These are phyloP conservation scores for Pseudogymnoascus sp. DNA, from an alignment of 2,329 filamentous ascomycete genomes.

Conservation along the genomic window DNA sequence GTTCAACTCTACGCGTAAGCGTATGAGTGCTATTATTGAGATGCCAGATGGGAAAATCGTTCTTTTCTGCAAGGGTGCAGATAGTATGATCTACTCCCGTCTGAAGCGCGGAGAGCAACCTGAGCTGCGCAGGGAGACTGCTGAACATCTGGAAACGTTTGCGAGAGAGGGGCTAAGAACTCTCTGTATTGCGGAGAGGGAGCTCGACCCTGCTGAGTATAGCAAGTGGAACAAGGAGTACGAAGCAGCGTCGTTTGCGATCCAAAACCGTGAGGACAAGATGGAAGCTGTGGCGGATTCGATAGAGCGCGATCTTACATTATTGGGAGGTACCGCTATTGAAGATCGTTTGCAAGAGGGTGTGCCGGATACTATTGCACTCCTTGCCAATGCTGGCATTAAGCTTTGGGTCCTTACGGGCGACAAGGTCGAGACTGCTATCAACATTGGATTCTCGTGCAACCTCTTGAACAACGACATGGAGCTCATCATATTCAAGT, in stretches of 20 bases:
- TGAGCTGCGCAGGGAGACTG: constrained; percentile 74
- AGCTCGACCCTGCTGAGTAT: constrained; percentile 77
- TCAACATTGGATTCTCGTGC: constrained; percentile 99
- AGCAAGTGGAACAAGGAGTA: constrained; percentile 77
- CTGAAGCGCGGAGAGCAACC: constrained; percentile 78
- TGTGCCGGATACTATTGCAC: constrained; percentile 87
- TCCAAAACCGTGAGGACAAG: constrained; percentile 85
- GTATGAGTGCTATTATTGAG: constrained; percentile 93
- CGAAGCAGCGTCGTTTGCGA: constrained; percentile 74
- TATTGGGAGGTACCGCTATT: constrained; percentile 91
- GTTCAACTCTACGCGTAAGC: constrained; percentile 93
- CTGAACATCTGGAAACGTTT: constrained; percentile 96
- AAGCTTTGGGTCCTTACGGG: constrained; percentile 98
- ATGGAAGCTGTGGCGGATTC: constrained; percentile 80
- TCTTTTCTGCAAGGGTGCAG: constrained; percentile 94
- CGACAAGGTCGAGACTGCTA: constrained; percentile 97
- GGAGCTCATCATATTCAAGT: constrained; percentile 87
- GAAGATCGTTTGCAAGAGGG: constrained; percentile 96
- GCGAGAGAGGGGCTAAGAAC: constrained; percentile 91
- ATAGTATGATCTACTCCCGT: constrained; percentile 93
- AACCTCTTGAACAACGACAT: constrained; percentile 96
- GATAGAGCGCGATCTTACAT: constrained; percentile 81
- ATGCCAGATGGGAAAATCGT: constrained; percentile 89
- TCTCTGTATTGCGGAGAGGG: constrained; percentile 81
- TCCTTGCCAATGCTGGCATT: constrained; percentile 88